Base-by-base conservation (phyloP, 2,329 filamentous ascomycete genomes). In the Drechslerella coelobrocha region DNA sequence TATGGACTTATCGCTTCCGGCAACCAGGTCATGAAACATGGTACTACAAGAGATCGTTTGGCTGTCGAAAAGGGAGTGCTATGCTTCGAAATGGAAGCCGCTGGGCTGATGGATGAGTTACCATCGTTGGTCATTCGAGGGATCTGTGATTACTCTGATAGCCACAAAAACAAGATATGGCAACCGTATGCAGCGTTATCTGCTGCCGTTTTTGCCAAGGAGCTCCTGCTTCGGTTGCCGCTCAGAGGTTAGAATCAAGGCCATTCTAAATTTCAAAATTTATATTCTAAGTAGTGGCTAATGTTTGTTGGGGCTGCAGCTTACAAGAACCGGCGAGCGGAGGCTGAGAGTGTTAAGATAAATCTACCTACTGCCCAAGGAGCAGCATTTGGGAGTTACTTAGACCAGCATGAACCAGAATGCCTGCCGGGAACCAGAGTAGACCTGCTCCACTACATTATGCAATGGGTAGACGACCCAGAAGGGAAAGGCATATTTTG, bases 401-500 rank as follows among this genome's bases (percentile, higher is more conserved):
- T 24, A 19, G 39, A 68, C 39, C 73, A 76, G 41, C 12, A 73
- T 73, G 62, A 47, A 34, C 73, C 17, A 56, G 37, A 34, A 19
- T 76, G 76, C 61, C 68, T 76, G 17, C 50, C 31, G 10, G 61
- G 68, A 48, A 76, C 75, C 8, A 74, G 76, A 50, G 69, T 75
- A 12, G 74, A 74, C 50, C 53, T 77, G 19, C 61, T 75, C 3
- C 5, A 47, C 8, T 53, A 73, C 26, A 74, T 76, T n/a, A 55
- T 23, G 21, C 29, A 47, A 26, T 74, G 68, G 73, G 54, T 24
- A 4, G 29, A 65, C 12, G 37, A 62, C 21, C 21, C 43, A 1
- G 12, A 68, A n/a, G 53, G 65, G n/a, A 56, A 69, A 29, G 51
- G 68, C 24, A 75, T 77, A 27, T 76, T 75, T 50, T 81, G 77